Conservation (phyloP, 192 early-diverging fungal species). For the Linnemannia hyalina region DNA sequence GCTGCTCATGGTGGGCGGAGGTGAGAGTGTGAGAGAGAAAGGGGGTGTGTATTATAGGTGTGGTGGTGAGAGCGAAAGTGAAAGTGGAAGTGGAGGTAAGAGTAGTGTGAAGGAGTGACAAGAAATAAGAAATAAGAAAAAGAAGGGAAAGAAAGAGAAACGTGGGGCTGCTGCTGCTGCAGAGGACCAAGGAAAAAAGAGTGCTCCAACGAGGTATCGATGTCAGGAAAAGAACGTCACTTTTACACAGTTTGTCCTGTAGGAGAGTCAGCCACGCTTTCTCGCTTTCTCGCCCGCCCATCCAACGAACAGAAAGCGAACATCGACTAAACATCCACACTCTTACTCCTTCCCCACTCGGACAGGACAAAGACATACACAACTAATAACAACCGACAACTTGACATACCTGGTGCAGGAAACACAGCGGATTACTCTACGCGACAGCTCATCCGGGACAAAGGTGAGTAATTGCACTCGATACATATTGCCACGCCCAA, state of each 20-base stretch:
- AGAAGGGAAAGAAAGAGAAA: neutral
- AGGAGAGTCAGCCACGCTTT: neutral
- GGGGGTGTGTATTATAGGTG: neutral
- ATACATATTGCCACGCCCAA: neutral
- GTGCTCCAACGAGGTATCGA: neutral
- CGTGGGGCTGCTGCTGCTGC: neutral
- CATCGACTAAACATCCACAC: neutral
- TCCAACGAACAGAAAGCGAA: neutral
- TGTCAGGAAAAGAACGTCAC: conserved; percentile 27
- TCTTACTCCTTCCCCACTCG: neutral
- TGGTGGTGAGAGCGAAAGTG: too few species aligned
- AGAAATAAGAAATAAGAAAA: neutral
- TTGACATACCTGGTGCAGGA: neutral
- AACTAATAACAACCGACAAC: neutral
- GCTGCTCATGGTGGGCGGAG: conserved; percentile 48
- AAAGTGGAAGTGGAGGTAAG: too few species aligned
- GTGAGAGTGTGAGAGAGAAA: neutral
- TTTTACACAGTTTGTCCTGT: neutral
- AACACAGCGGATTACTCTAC: neutral
- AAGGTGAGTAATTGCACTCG: neutral
- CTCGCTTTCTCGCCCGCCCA: neutral
- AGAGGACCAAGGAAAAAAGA: neutral
- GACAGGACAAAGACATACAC: neutral
- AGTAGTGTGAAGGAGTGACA: neutral
- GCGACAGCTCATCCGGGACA: neutral